Base-by-base conservation (phyloP, 345 rosid species). In the Laguncularia racemosa region DNA sequence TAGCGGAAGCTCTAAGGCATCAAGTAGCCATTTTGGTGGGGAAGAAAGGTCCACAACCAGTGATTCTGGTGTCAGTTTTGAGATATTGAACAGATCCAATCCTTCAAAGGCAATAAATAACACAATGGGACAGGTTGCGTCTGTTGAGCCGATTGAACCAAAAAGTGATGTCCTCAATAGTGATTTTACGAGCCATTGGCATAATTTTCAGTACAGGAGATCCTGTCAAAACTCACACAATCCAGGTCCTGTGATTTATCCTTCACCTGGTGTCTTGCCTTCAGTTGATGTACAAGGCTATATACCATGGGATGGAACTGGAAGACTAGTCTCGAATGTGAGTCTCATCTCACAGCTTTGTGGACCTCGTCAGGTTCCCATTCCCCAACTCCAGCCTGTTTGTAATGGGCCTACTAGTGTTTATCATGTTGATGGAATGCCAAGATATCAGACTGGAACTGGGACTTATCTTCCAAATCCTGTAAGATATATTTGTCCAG, bases 401-500 rank as follows among this genome's bases (percentile, higher is more conserved):
- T 74, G 95, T 20, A 73, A 72, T 56, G 72, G 91, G 60, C 86
- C 96, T 67, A 59, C 86, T 49, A 76, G 72, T 73, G 76, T 75
- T 60, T 90, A 78, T 71, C 88, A 82, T 65, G 74, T 48, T 48
- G 96, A 85, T 63, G 97, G 90, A 67, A 65, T 85, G 75, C 96
- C 96, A 21, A 82, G 96, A 84, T 79, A 81, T 74, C 95, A 95
- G 18, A 59, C 84, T 69, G 97, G 97, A 60, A 93, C 97, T 14
- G 95, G 99, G 62, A 93, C 99, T 44, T 90, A 93, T 72, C 79
- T 93, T 71, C 99, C 99, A 63, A 85, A 82, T 79, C 91, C 92
- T 65, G 99, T 95, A 90, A 79, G 97, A 71, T 53, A 51, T 16
- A 45, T 38, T 45, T 44, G 50, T 20, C n/a, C 50, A 7, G 20